These are phyloP conservation scores for Penicillium palitans DNA, from an alignment of 2,329 filamentous ascomycete species.

Conservation along the genomic window DNA sequence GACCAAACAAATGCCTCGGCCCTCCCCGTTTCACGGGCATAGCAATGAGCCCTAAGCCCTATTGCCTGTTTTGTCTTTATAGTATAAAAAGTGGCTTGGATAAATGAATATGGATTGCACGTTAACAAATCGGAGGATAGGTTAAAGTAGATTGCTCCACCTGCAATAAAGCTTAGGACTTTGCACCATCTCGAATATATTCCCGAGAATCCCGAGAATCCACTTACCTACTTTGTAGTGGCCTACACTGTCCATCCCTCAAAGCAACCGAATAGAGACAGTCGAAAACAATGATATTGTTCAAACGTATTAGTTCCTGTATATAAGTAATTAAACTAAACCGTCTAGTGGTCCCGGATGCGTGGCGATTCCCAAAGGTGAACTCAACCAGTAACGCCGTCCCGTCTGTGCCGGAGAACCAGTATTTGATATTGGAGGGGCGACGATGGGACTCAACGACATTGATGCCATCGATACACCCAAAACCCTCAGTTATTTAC, in stretches of 20 bases:
- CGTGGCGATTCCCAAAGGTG: conserved; percentile 15
- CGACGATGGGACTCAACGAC: background rate
- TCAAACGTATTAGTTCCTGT: background rate
- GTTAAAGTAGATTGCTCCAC: background rate
- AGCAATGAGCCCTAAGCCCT: conserved; percentile 22
- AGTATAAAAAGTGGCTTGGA: background rate
- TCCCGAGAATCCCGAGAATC: background rate
- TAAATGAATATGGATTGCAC: too few species aligned
- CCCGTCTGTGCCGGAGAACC: background rate
- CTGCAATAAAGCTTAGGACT: background rate
- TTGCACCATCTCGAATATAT: background rate
- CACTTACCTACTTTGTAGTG: background rate
- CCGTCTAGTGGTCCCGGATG: background rate
- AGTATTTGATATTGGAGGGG: background rate
- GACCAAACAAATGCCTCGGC: conserved; percentile 16
- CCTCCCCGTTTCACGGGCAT: background rate
- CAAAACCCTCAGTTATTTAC: background rate
- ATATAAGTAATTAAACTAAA: background rate
- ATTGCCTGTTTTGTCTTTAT: conserved; percentile 9
- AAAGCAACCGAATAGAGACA: background rate
- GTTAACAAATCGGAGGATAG: background rate
- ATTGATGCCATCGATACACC: background rate
- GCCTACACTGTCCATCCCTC: background rate
- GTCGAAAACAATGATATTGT: background rate
- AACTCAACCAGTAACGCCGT: conserved; percentile 7